Evolutionary conservation across 78 protist species (phyloP), one percentile per base, ranked within the genome.

Genomic region (Dictyostelium purpureum): DNA sequence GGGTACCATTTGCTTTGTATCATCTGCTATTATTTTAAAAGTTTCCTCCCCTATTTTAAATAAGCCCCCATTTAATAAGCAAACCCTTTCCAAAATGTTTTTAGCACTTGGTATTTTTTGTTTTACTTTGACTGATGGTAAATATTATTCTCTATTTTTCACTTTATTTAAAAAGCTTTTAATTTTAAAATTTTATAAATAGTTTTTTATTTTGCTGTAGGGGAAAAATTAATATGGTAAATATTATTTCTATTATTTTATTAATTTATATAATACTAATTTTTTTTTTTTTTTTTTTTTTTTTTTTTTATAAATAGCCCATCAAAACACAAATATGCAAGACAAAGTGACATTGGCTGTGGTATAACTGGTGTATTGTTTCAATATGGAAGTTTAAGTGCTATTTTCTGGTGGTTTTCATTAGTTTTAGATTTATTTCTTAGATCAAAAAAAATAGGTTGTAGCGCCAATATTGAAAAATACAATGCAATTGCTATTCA

Each of bases 321-420:
- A 14, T 0, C 11, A 33, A 5, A 38, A 0, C 71, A 63, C 33
- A 63, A 35, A 63, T 63, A 63, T 63, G 33, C 43, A 16, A 28
- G 71, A 31, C 71, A 63, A 63, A 18, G 43, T 63, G 71, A 63
- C 33, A 28, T 24, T 63, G 71, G 71, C 33, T 63, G 71, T 63
- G 33, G 43, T 63, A 63, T 63, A 12, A 63, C 71, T 28, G 71
- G 71, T 63, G 18, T 63, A 33, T 33, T 63, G 18, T 63, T 63
- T 21, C 71, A 63, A 63, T 63, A 16, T 63, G 71, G 71, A 5
- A 33, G 71, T 33, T 10, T 63, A 6, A 21, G 24, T 2, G 37
- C 71, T 4, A 43, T 63, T 12, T 26, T 31, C 12, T 63, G 28
- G 26, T 63, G 71, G 71, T 33, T 37, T 12, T 33, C 42, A 16